Evolutionary conservation across 2,329 filamentous ascomycete species (phyloP).

Genomic region (Blumeriella jaapii): DNA sequence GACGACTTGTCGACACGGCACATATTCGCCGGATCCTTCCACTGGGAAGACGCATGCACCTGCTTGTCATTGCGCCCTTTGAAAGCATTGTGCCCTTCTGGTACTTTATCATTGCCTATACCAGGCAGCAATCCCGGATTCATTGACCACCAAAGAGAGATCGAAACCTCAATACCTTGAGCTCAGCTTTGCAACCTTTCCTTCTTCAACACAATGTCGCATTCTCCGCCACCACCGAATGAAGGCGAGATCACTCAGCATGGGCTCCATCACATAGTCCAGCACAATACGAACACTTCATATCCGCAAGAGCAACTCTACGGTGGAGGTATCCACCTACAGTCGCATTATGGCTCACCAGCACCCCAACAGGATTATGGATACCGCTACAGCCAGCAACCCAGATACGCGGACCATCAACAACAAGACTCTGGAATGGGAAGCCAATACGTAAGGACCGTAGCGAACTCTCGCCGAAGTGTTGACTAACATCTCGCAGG

Average conservation of each 20-base stretch:
- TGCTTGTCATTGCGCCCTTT: not conserved
- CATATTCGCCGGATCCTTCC: not conserved
- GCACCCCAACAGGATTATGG: constrained; percentile 13
- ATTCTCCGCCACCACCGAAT: constrained; percentile 31
- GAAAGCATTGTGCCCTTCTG: not conserved
- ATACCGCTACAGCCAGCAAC: constrained; percentile 17
- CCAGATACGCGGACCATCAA: constrained; percentile 20
- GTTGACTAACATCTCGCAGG: constrained; percentile 16
- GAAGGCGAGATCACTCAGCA: constrained; percentile 30
- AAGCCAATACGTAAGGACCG: constrained; percentile 21
- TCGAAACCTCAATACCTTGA: constrained; percentile 1
- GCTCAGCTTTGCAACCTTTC: not conserved
- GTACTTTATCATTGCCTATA: constrained; percentile 1
- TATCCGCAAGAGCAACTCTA: constrained; percentile 22
- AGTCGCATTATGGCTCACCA: constrained; percentile 23
- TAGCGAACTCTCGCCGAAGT: not conserved
- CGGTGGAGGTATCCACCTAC: constrained; percentile 18
- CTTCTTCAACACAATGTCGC: constrained; percentile 15
- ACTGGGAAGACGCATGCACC: not conserved
- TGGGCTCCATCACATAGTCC: constrained; percentile 33
- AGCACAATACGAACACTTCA: constrained; percentile 31
- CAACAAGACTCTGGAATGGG: constrained; percentile 20
- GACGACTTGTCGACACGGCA: not conserved
- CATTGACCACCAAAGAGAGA: not conserved
- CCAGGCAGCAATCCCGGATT: constrained; percentile 1